Conservation (phyloP, 495 filamentous ascomycete species). For the Daldinia grandis region DNA sequence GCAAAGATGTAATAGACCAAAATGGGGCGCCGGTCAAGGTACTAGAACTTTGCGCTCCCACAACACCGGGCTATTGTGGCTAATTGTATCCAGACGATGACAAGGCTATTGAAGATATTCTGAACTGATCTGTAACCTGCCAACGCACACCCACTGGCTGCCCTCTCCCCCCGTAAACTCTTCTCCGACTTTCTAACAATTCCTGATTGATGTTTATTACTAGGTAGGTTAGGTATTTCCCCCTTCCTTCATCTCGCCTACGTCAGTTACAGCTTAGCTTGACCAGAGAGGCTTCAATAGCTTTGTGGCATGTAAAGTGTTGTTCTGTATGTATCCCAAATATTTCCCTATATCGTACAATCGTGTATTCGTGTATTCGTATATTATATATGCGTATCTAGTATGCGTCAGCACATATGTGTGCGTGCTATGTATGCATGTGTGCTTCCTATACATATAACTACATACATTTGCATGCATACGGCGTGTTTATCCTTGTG, state of each 20-base stretch:
- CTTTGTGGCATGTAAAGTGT: constrained; percentile 5
- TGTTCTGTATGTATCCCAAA: constrained; percentile 16
- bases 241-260: neutral
- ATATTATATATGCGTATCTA: constrained; percentile 40
- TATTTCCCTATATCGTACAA: constrained; percentile 15
- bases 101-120: constrained; percentile 2
- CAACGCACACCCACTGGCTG: constrained; percentile 27
- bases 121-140: constrained; percentile 27
- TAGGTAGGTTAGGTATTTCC: no score
- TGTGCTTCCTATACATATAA: constrained; percentile 35
- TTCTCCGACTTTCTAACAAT: neutral
- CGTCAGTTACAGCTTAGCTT: neutral
- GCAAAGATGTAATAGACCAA: neutral
- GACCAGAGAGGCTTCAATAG: neutral
- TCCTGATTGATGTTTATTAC: neutral
- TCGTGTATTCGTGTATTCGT: constrained; percentile 26
- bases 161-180: constrained; percentile 1
- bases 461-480: constrained; percentile 35
- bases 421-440: constrained; percentile 28
- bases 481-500: constrained; percentile 39
- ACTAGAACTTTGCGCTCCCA: constrained; percentile 2
- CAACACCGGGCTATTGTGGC: neutral
- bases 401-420: constrained; percentile 38
- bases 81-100: neutral
- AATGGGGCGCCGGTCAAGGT: constrained; percentile 6